Conservation (phyloP, 257 asterid species). For the Nicotiana attenuata region DNA sequence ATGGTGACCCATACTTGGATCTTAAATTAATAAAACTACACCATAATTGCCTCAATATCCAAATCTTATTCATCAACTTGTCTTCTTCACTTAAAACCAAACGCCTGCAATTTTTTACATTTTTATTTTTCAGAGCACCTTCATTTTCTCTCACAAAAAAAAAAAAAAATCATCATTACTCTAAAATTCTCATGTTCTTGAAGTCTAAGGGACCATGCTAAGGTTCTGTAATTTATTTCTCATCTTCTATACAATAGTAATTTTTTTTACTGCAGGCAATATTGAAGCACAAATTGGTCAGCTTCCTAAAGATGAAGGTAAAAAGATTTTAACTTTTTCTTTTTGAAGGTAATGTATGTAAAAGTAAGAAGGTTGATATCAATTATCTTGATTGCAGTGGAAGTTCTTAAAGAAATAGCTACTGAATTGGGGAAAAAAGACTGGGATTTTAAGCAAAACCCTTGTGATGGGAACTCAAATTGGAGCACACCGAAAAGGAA, state of each 20-base stretch:
- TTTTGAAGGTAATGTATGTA: neutral
- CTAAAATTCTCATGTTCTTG: neutral
- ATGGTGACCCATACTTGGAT: neutral
- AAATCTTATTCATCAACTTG: neutral
- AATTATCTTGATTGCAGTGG: slow-evolving; percentile 23
- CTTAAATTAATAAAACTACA: neutral
- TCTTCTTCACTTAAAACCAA: neutral
- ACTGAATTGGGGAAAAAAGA: slow-evolving; percentile 44
- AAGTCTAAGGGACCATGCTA: slow-evolving; percentile 9
- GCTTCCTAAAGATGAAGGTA: slow-evolving; percentile 19
- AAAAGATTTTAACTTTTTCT: neutral
- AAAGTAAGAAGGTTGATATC: neutral
- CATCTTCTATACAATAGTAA: neutral
- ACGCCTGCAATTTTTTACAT: neutral
- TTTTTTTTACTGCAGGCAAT: neutral
- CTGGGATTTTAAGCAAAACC: slow-evolving; percentile 55
- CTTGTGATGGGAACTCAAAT: slow-evolving; percentile 43
- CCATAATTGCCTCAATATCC: neutral
- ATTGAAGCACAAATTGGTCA: slow-evolving; percentile 13
- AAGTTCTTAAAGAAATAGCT: slow-evolving; percentile 50
- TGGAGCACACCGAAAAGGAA: slow-evolving; percentile 31
- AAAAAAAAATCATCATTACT: neutral
- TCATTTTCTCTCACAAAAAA: neutral
- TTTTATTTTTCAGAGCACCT: neutral
- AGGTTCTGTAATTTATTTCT: neutral